A percentile compares a stretch with the other conserved stretches of the same genome.
phyloP scores from a whole-genome alignment of 306 rosid genomes.

The Prunus mira region DNA sequence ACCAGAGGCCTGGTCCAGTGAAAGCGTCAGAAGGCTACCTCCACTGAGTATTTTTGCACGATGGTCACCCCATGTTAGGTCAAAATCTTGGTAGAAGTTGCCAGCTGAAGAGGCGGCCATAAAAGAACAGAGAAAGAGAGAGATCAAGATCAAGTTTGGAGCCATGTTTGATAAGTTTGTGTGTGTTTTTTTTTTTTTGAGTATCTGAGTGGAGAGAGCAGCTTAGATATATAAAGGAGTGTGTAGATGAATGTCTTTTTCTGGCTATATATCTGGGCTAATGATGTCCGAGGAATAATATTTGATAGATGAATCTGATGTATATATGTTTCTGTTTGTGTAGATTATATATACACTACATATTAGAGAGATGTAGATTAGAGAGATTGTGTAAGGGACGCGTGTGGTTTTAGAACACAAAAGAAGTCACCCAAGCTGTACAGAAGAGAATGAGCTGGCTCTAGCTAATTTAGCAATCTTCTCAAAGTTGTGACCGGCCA shows the following conservation, averaged over 20 bases:
- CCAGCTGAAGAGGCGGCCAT: constrained; percentile 6
- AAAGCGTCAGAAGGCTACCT: constrained; percentile 30
- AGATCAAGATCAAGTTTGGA: background rate
- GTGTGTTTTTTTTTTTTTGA: too few species aligned
- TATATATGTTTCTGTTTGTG: background rate
- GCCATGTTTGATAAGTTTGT: background rate
- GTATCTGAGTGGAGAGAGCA: too few species aligned
- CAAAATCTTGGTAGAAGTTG: constrained; percentile 16
- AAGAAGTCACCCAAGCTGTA: background rate
- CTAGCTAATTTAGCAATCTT: background rate
- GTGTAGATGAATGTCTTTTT: too few species aligned
- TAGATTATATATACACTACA: background rate
- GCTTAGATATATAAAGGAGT: too few species aligned
- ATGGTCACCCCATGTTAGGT: constrained; percentile 29
- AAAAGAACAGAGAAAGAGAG: background rate
- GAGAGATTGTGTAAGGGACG: background rate
- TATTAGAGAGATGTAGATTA: background rate
- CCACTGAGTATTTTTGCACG: constrained; percentile 26
- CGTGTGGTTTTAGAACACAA: background rate
- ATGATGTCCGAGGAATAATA: background rate
- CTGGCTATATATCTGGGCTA: too few species aligned
- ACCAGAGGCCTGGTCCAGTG: constrained; percentile 31
- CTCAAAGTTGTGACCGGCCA: background rate
- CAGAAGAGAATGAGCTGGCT: constrained; percentile 24
- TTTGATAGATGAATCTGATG: background rate